Evolutionary conservation across 1,284 basidiomycete genomes (phyloP).

Genomic region (Grifola frondosa): DNA sequence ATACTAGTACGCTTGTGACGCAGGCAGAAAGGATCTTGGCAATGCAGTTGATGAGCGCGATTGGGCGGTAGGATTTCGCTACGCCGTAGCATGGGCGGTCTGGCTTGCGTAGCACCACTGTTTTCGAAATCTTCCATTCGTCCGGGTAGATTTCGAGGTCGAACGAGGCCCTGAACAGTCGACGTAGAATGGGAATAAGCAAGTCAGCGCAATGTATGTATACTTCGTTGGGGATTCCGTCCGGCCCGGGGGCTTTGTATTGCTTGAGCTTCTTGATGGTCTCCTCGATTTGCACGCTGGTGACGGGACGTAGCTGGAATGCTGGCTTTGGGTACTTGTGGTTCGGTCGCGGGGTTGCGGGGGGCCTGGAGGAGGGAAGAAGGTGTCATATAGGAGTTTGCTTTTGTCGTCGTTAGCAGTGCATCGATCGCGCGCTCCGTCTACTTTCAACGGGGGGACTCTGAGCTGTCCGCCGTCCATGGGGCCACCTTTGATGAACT

Average conservation of each 20-base stretch:
- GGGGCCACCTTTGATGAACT: constrained; percentile 25
- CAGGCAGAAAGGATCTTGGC: constrained; percentile 29
- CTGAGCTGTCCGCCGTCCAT: constrained; percentile 32
- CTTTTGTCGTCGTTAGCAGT: constrained; percentile 31
- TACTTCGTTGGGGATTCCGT: constrained; percentile 37
- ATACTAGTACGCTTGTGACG: constrained; percentile 19
- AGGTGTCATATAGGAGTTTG: constrained; percentile 24
- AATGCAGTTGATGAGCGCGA: constrained; percentile 34
- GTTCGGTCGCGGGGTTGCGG: constrained; percentile 7
- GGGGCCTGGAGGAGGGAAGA: constrained; percentile 31
- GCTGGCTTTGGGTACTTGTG: constrained; percentile 24
- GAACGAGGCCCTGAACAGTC: constrained; percentile 32
- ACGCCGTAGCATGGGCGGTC: constrained; percentile 34
- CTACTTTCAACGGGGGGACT: constrained; percentile 27
- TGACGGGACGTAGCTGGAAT: constrained; percentile 22
- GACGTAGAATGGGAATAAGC: constrained; percentile 26
- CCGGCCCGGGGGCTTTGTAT: constrained; percentile 38
- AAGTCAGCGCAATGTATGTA: constrained; percentile 25
- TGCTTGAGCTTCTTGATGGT: constrained; percentile 18
- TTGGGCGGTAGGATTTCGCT: constrained; percentile 35
- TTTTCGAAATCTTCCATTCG: constrained; percentile 33
- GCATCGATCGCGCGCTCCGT: constrained; percentile 20
- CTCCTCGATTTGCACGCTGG: constrained; percentile 19
- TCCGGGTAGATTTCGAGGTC: constrained; percentile 28
- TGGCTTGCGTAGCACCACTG: constrained; percentile 40